phyloP scores from a whole-genome alignment of 2,329 filamentous ascomycete genomes.

The Exserohilum rostratum region DNA sequence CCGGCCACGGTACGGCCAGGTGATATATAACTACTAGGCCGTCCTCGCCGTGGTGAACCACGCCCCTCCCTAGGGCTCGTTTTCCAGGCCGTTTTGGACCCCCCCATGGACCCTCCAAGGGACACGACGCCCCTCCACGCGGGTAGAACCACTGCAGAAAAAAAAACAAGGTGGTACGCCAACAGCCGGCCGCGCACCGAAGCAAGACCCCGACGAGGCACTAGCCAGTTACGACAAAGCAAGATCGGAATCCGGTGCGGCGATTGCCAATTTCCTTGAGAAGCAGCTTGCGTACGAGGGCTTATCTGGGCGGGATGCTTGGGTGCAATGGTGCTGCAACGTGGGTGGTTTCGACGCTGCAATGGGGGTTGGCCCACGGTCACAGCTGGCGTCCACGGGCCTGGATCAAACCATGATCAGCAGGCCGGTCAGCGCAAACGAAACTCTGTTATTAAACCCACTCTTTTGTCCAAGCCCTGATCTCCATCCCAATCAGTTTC shows the following conservation, averaged over 20 bases:
- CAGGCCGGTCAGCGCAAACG: conserved; percentile 14
- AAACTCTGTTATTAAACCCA: conserved; percentile 11
- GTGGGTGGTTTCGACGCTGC: conserved; percentile 34
- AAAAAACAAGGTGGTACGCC: conserved; percentile 24
- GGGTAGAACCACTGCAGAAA: conserved; percentile 19
- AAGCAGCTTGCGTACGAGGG: conserved; percentile 24
- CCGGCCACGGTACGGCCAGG: conserved; percentile 17
- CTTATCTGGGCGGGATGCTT: conserved; percentile 37
- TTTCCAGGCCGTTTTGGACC: conserved; percentile 26
- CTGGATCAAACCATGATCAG: conserved; percentile 13
- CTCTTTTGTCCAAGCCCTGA: conserved; percentile 5
- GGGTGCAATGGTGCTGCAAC: conserved; percentile 27
- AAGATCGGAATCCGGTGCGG: conserved; percentile 18
- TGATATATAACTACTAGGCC: conserved; percentile 33
- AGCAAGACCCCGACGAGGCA: conserved; percentile 6
- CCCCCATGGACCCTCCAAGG: conserved; percentile 26
- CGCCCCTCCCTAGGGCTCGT: conserved; percentile 6
- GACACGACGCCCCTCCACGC: conserved; percentile 20
- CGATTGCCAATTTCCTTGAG: conserved; percentile 35
- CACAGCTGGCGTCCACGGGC: conserved; percentile 15
- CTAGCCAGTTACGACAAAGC: conserved; percentile 20
- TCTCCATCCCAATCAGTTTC: conserved; percentile 20
- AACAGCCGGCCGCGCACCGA: conserved; percentile 34
- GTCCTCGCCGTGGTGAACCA: conserved; percentile 20
- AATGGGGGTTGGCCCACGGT: too few relatives aligned